Percentiles rank a stretch among this genome's conserved stretches.
Evolutionary conservation across 179 eudicot species (phyloP).

Genomic region (Monotropa hypopitys): DNA sequence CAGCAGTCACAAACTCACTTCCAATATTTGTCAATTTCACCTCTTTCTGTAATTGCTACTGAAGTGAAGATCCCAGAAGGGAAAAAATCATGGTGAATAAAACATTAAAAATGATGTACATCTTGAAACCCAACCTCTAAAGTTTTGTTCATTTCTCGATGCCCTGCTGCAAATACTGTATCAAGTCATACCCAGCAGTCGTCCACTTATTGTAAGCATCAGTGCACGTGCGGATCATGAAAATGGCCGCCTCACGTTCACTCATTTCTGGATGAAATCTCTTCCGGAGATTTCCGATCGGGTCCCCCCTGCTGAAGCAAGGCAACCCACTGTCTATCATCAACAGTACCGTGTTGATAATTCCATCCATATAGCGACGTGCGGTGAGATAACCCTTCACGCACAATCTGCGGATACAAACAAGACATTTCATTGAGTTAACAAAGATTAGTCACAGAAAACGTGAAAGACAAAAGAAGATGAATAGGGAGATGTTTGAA

Average conservation of each 20-base stretch:
- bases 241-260: slow-evolving; percentile 88
- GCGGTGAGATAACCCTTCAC: slow-evolving; percentile 98
- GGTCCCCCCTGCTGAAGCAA: slow-evolving; percentile 95
- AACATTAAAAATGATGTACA: not conserved
- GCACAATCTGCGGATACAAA: slow-evolving; percentile 47
- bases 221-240: slow-evolving; percentile 87
- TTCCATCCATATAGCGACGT: slow-evolving; percentile 96
- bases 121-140: not conserved
- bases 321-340: slow-evolving; percentile 98
- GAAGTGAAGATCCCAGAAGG: not conserved
- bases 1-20: slow-evolving; percentile 1
- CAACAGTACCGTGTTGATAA: slow-evolving; percentile 67
- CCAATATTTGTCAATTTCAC: not conserved
- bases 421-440: not conserved
- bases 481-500: no score
- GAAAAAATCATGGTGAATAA: not conserved
- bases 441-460: not conserved
- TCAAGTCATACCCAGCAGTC: slow-evolving; percentile 95
- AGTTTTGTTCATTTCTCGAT: slow-evolving; percentile 54
- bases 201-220: slow-evolving; percentile 99
- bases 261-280: slow-evolving; percentile 98
- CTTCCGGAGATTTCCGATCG: slow-evolving; percentile 83
- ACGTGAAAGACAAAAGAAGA: not conserved
- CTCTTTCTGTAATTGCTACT: not conserved
- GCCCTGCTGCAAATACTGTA: slow-evolving; percentile 96